Conservation (phyloP, 805 yeast genomes). For the Pichia paraexigua region DNA sequence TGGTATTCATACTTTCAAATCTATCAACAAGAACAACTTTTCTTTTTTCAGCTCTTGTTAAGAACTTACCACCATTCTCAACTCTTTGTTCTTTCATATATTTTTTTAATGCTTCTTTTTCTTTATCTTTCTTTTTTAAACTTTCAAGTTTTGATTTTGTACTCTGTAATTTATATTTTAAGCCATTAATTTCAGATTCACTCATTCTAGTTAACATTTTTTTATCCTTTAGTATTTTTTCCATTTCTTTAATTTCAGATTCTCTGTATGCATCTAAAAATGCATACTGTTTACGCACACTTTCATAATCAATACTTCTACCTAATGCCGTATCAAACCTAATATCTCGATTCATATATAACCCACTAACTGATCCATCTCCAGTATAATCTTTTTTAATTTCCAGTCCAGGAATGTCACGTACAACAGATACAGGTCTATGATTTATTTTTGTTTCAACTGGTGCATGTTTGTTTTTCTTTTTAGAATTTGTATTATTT, state of each 20-base stretch:
- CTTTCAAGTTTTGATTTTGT: constrained; percentile 60
- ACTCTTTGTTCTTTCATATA: constrained; percentile 35
- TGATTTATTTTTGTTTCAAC: constrained; percentile 62
- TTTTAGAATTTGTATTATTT: constrained; percentile 15
- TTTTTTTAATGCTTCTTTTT: constrained; percentile 52
- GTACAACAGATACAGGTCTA: constrained; percentile 55
- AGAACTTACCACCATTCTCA: constrained; percentile 45
- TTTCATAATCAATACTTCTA: constrained; percentile 53
- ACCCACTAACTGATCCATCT: constrained; percentile 4
- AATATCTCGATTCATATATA: constrained; percentile 48
- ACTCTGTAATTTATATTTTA: constrained; percentile 53
- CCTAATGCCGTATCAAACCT: constrained; percentile 90
- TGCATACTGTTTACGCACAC: constrained; percentile 67
- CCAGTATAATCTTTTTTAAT: constrained; percentile 21
- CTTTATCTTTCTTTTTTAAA: constrained; percentile 67
- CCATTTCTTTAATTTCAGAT: constrained; percentile 58
- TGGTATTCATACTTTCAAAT: constrained; percentile 63
- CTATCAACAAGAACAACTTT: constrained; percentile 71
- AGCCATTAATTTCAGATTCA: constrained; percentile 40
- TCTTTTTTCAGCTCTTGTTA: constrained; percentile 64
- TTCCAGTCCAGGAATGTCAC: constrained; percentile 68
- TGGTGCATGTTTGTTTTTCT: constrained; percentile 79
- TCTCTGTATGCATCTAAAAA: constrained; percentile 84
- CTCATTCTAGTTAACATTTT: constrained; percentile 34
- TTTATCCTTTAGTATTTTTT: constrained; percentile 46